A percentile compares a stretch with the other conserved stretches of the same genome.
These are phyloP conservation scores for Globisporangium carolinianum DNA, from an alignment of 352 stramenopile species.

Conservation along the genomic window DNA sequence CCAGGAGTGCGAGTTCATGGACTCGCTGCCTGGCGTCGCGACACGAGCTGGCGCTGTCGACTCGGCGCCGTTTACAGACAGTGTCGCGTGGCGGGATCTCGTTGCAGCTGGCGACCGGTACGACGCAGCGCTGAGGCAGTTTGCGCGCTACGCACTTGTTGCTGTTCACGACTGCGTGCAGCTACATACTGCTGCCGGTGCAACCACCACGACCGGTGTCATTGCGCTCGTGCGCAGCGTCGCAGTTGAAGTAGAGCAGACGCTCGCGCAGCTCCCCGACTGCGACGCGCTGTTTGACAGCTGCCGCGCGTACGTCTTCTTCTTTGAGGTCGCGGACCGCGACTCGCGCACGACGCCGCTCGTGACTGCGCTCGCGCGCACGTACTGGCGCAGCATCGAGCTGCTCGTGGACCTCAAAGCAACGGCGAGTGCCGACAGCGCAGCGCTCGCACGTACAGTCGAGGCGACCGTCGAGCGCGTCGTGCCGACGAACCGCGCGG, in stretches of 20 bases:
- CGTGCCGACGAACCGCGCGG: constrained; percentile 35
- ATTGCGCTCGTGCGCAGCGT: constrained; percentile 8
- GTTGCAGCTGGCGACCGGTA: constrained; percentile 29
- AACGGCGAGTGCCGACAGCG: background rate
- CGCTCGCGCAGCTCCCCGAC: constrained; percentile 53
- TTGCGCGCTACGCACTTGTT: constrained; percentile 6
- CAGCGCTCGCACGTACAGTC: background rate
- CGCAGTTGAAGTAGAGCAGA: constrained; percentile 22
- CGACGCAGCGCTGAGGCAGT: constrained; percentile 18
- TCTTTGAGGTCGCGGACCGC: constrained; percentile 52
- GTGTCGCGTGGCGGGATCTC: constrained; percentile 23
- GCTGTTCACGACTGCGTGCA: constrained; percentile 3
- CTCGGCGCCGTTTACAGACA: background rate
- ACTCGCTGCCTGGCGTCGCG: constrained; percentile 1
- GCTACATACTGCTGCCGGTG: too few relatives aligned
- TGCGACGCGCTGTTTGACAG: constrained; percentile 44
- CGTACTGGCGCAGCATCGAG: constrained; percentile 58
- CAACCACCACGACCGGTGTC: background rate
- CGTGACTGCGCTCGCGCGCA: constrained; percentile 39
- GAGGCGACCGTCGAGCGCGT: constrained; percentile 11
- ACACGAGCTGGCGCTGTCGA: background rate
- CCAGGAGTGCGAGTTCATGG: constrained; percentile 12
- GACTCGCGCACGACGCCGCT: constrained; percentile 44
- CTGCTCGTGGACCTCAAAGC: constrained; percentile 29
- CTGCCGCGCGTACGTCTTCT: constrained; percentile 58